Conservation (phyloP, 2,329 filamentous ascomycete species). For the Aureobasidium sp. region DNA sequence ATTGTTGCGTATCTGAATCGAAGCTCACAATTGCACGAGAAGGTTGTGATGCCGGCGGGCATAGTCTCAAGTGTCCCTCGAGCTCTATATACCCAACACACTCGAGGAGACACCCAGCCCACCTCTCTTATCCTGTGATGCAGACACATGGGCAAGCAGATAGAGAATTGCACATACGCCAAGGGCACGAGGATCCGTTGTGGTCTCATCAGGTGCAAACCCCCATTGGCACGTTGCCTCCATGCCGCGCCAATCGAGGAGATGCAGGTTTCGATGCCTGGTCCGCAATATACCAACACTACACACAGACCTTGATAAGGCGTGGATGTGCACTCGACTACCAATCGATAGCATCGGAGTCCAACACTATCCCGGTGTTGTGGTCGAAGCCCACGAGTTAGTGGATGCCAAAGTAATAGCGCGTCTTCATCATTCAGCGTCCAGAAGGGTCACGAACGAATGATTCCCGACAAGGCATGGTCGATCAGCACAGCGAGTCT, state of each 20-base stretch:
- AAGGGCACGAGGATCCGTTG: background rate
- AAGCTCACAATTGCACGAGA: no score
- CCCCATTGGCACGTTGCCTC: background rate
- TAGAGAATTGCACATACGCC: background rate
- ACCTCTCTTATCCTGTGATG: background rate
- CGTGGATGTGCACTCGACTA: background rate
- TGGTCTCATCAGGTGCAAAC: background rate
- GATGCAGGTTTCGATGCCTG: constrained; percentile 1
- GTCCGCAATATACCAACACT: constrained; percentile 6
- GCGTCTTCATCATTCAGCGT: constrained; percentile 4
- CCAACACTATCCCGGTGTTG: background rate
- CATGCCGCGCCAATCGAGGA: background rate
- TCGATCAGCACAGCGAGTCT: background rate
- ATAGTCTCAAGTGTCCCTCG: background rate
- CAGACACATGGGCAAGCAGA: background rate
- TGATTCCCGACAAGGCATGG: constrained; percentile 2
- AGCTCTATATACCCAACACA: constrained; percentile 7
- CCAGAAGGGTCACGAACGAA: background rate
- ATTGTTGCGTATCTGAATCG: no score
- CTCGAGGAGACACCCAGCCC: background rate
- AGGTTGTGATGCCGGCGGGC: background rate
- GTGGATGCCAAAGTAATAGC: background rate
- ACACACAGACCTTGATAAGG: constrained; percentile 9
- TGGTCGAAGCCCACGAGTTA: background rate
- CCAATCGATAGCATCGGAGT: constrained; percentile 6